These are phyloP conservation scores for Trypanosoma rangeli DNA, from an alignment of 208 protist genomes.

Conservation along the genomic window DNA sequence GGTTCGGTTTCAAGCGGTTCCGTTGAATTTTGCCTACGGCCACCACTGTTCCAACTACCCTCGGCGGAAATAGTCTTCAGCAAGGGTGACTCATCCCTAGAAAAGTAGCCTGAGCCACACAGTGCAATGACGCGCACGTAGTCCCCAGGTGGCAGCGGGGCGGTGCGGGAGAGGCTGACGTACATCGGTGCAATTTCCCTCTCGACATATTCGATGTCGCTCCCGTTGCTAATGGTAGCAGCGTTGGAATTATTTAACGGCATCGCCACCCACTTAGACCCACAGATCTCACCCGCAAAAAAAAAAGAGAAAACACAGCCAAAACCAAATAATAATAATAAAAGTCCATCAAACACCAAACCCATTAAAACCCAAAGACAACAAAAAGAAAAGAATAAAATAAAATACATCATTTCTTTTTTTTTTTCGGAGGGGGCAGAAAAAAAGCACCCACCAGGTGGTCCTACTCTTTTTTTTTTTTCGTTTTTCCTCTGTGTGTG, in stretches of 20 bases:
- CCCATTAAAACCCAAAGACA: not conserved
- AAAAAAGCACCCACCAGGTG: no score
- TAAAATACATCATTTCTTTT: no score
- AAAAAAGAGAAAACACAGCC: slow-evolving; percentile 1
- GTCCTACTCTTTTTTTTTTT: no score
- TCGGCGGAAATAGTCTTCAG: not conserved
- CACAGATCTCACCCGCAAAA: not conserved
- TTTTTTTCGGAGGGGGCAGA: no score
- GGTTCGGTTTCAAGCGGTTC: not conserved
- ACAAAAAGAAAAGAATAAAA: not conserved
- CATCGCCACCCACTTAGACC: not conserved
- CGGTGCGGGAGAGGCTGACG: slow-evolving; percentile 27
- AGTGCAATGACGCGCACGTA: slow-evolving; percentile 74
- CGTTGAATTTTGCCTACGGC: not conserved
- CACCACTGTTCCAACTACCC: not conserved
- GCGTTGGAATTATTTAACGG: not conserved
- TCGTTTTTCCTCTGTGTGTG: no score
- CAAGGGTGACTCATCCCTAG: not conserved
- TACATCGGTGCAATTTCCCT: slow-evolving; percentile 22
- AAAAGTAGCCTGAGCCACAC: not conserved
- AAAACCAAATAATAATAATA: slow-evolving; percentile 10
- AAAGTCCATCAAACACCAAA: not conserved
- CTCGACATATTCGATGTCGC: not conserved
- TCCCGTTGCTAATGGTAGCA: not conserved
- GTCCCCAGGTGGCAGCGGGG: slow-evolving; percentile 43